phyloP scores from a whole-genome alignment of 1,284 basidiomycete genomes.

The Naganishia liquefaciens region DNA sequence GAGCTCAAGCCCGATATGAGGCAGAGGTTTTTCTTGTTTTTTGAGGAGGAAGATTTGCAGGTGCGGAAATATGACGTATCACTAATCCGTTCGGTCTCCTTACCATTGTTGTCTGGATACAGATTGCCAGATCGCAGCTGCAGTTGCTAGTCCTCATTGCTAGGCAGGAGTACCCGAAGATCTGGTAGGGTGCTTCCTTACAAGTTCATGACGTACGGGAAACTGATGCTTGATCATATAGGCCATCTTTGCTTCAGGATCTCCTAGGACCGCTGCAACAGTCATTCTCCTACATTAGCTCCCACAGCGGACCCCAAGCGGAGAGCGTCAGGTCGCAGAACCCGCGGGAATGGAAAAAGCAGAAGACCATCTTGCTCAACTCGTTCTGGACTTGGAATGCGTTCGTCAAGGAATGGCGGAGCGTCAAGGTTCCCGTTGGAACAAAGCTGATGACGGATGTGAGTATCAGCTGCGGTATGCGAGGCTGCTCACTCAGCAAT shows the following conservation, averaged over 20 bases:
- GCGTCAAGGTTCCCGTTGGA: conserved; percentile 49
- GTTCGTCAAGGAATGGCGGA: conserved; percentile 54
- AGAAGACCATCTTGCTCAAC: conserved; percentile 48
- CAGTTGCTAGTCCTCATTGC: conserved; percentile 49
- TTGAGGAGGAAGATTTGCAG: conserved; percentile 51
- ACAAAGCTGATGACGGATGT: conserved; percentile 46
- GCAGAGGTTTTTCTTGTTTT: conserved; percentile 49
- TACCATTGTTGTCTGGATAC: neutral
- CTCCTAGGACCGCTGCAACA: conserved; percentile 34
- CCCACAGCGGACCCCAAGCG: conserved; percentile 11
- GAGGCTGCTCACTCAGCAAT: neutral
- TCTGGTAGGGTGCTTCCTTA: conserved; percentile 19
- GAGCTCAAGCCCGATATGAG: conserved; percentile 48
- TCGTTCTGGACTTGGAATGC: conserved; percentile 54
- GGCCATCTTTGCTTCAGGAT: conserved; percentile 34
- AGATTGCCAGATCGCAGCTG: conserved; percentile 53
- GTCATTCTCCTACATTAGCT: conserved; percentile 39
- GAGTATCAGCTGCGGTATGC: neutral
- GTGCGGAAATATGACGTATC: conserved; percentile 4
- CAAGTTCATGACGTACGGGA: neutral
- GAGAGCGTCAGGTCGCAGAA: conserved; percentile 1
- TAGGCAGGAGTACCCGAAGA: conserved; percentile 48
- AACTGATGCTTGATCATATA: conserved; percentile 14
- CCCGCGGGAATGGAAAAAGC: conserved; percentile 26
- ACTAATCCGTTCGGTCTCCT: neutral